Conservation (phyloP, 148 eudicot species). For the Suaeda aralocaspica region DNA sequence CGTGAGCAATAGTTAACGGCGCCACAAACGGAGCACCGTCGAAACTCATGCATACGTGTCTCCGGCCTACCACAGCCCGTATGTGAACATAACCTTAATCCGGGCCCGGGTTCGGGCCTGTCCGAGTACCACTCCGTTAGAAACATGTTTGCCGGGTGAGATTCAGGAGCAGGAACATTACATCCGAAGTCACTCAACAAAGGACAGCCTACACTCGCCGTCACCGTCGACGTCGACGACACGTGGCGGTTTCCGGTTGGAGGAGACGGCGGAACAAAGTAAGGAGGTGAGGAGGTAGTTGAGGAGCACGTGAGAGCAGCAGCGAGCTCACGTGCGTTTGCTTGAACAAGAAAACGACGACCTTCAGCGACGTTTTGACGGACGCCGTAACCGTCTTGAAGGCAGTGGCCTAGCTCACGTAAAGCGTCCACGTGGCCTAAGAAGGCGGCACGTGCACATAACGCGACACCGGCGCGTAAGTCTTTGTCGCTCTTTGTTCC, state of each 20-base stretch:
- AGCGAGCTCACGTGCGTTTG: constrained; percentile 92
- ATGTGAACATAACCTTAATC: constrained; percentile 42
- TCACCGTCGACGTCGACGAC: neutral
- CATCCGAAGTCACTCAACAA: constrained; percentile 84
- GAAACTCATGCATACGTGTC: constrained; percentile 53
- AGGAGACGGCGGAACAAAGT: neutral
- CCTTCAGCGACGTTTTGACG: constrained; percentile 76
- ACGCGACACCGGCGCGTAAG: constrained; percentile 83
- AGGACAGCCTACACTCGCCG: constrained; percentile 40
- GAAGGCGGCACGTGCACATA: constrained; percentile 86
- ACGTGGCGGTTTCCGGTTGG: constrained; percentile 1
- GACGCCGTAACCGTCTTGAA: constrained; percentile 98
- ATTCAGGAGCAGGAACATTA: constrained; percentile 67
- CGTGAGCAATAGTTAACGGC: constrained; percentile 65
- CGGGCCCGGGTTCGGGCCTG: constrained; percentile 7
- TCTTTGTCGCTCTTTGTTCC: constrained; percentile 68
- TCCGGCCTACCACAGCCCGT: constrained; percentile 61
- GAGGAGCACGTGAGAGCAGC: constrained; percentile 37
- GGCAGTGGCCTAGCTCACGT: constrained; percentile 91
- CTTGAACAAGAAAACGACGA: constrained; percentile 75
- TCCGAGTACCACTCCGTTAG: constrained; percentile 54
- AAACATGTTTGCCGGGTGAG: constrained; percentile 69
- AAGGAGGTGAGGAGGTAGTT: constrained; percentile 8
- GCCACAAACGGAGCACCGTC: constrained; percentile 68
- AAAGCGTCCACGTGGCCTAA: constrained; percentile 88